These are phyloP conservation scores for Tylopilus orsonianus DNA, from an alignment of 1,284 basidiomycete species.

Conservation along the genomic window DNA sequence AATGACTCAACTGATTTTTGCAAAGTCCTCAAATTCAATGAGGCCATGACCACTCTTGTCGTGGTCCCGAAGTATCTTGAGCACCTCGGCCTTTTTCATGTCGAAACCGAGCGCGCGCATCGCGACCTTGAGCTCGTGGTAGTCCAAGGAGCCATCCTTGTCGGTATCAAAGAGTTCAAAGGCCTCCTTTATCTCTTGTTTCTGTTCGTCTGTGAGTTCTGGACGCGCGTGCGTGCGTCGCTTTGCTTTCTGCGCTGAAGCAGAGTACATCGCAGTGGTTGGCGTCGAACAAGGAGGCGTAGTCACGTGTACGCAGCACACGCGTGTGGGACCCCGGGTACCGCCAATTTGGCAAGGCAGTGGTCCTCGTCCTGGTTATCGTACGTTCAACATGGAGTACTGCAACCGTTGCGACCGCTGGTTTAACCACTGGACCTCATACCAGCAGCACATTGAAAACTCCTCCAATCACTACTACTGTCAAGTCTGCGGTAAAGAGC, in stretches of 20 bases:
- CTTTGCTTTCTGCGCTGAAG: slow-evolving; percentile 74
- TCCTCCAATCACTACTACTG: slow-evolving; percentile 27
- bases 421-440: slow-evolving; percentile 8
- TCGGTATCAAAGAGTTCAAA: slow-evolving; percentile 99
- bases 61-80: slow-evolving; percentile 92
- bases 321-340: slow-evolving; percentile 33
- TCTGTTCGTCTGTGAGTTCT: slow-evolving; percentile 91
- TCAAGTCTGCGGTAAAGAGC: slow-evolving; percentile 21
- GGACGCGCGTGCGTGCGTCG: slow-evolving; percentile 69
- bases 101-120: slow-evolving; percentile 98
- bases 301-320: slow-evolving; percentile 26
- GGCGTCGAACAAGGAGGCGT: not conserved
- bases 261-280: slow-evolving; percentile 56
- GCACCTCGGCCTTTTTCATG: slow-evolving; percentile 96
- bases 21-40: slow-evolving; percentile 94
- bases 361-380: not conserved
- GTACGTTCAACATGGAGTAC: slow-evolving; percentile 6
- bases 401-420: slow-evolving; percentile 26
- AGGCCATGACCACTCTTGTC: slow-evolving; percentile 89
- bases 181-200: slow-evolving; percentile 97
- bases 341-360: slow-evolving; percentile 4
- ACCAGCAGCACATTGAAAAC: slow-evolving; percentile 24
- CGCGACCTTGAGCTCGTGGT: slow-evolving; percentile 98
- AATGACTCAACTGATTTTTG: slow-evolving; percentile 89
- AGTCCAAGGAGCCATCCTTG: slow-evolving; percentile 96